Base-by-base conservation (phyloP, 192 early-diverging fungal genomes). In the Thamnidium elegans region DNA sequence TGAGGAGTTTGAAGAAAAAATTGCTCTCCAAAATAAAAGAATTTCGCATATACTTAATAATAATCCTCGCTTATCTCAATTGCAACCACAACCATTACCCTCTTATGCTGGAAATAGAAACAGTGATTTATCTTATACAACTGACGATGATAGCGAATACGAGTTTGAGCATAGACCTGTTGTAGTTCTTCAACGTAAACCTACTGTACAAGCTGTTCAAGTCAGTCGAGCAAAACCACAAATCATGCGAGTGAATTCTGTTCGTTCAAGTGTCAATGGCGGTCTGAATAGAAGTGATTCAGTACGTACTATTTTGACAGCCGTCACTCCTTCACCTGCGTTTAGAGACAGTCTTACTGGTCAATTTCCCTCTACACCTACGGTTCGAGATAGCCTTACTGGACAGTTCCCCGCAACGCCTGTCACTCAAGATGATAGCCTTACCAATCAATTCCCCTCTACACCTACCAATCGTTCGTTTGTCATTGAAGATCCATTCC, bases 221-320 rank as follows among this genome's bases (percentile, higher is more conserved):
- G 60, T 75, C n/a, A 60, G 44, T 20, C 58, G 74, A 19, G 74
- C 74, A 14, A 66, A 67, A 62, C 68, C 74, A 0, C 68, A 70
- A 11, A 56, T 75, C 2, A 47, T 75, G 63, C 59, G 74, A 50
- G 64, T 75, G 56, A 68, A 75, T 45, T 71, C 74, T 1, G 64
- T 75, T 8, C 59, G 65, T 26, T 26, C 1, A 36, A 39, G 31
- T 17, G 31, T 55, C 1, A 42, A 42, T 15, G 58, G 54, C 34
- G 59, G 51, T 21, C 1, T 73, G 10, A 66, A 51, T 30, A 52
- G 71, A 13, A 45, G 21, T 63, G 66, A 55, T 11, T 73, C 71
- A 7, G 61, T 73, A 0, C 59, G 71, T 15, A 73, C 71, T 48
- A 5, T 19, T 48, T 14, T 19, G 13, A 48, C 46, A 48, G 8